phyloP scores from a whole-genome alignment of 129 eudicot genomes.

The Kitagawia praeruptora region DNA sequence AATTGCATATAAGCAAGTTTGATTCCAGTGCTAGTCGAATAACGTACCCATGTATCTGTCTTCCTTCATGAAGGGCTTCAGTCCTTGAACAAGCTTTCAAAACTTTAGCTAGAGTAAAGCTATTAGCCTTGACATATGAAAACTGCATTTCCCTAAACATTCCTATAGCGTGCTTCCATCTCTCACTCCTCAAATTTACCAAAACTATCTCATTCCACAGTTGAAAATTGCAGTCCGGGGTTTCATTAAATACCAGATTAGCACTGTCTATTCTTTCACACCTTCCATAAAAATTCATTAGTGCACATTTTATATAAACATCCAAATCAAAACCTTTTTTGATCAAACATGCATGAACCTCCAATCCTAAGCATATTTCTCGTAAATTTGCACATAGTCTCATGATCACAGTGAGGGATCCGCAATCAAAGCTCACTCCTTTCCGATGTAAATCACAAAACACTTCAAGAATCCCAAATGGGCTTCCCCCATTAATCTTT shows the following conservation, averaged over 20 bases:
- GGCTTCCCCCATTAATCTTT: slow-evolving; percentile 34
- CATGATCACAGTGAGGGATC: slow-evolving; percentile 18
- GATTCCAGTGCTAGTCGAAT: slow-evolving; percentile 26
- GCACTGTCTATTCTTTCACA: slow-evolving; percentile 34
- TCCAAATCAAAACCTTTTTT: slow-evolving; percentile 39
- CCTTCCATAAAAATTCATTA: slow-evolving; percentile 45
- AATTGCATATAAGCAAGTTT: slow-evolving; percentile 28
- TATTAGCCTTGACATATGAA: slow-evolving; percentile 30
- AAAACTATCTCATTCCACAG: slow-evolving; percentile 44
- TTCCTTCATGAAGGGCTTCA: slow-evolving; percentile 33
- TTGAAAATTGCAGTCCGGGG: slow-evolving; percentile 2
- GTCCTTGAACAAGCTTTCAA: slow-evolving; percentile 43
- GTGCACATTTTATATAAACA: slow-evolving; percentile 26
- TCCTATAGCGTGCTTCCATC: slow-evolving; percentile 25
- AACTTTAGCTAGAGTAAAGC: slow-evolving; percentile 28
- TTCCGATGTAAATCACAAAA: slow-evolving; percentile 30
- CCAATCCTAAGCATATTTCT: slow-evolving; percentile 34
- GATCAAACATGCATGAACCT: slow-evolving; percentile 43
- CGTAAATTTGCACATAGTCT: slow-evolving; percentile 32
- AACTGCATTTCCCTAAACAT: slow-evolving; percentile 36
- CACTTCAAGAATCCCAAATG: slow-evolving; percentile 38
- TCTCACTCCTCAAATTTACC: slow-evolving; percentile 30
- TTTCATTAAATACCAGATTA: slow-evolving; percentile 24
- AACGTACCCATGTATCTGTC: slow-evolving; percentile 48
- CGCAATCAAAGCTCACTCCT: slow-evolving; percentile 28